Evolutionary conservation across 768 basidiomycete species (phyloP).

Genomic region (Kwoniella shandongensis): DNA sequence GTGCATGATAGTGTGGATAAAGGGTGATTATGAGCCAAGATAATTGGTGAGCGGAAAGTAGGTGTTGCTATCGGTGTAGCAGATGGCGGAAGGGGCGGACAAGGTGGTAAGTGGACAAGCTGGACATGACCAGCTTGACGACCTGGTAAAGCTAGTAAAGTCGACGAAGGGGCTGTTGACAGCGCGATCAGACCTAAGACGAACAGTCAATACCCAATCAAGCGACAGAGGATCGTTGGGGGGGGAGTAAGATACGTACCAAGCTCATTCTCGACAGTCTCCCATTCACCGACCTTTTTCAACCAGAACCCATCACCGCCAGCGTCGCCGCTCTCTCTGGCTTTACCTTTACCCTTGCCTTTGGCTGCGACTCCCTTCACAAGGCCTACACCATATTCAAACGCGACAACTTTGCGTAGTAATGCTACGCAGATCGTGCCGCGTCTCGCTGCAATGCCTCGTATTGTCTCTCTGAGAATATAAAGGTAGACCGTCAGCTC

Average conservation of each 20-base stretch:
- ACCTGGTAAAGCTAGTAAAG: conserved; percentile 52
- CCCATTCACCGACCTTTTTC: conserved; percentile 49
- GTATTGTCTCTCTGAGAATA: conserved; percentile 35
- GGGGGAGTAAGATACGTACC: conserved; percentile 25
- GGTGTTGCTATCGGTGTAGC: conserved; percentile 11
- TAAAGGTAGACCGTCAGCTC: not conserved
- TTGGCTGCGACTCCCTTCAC: not conserved
- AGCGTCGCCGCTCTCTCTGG: not conserved
- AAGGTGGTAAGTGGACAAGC: conserved; percentile 48
- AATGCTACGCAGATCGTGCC: conserved; percentile 41
- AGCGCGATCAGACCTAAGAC: conserved; percentile 50
- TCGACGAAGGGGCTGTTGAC: conserved; percentile 37
- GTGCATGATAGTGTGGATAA: conserved; percentile 46
- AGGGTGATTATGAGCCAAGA: conserved; percentile 51
- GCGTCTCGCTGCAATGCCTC: conserved; percentile 32
- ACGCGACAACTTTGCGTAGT: conserved; percentile 37
- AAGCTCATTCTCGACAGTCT: conserved; percentile 48
- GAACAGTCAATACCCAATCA: not conserved
- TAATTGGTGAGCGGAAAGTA: conserved; percentile 51
- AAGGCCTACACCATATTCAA: conserved; percentile 37
- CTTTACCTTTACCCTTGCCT: conserved; percentile 31
- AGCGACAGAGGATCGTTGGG: not conserved
- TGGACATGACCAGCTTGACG: conserved; percentile 54
- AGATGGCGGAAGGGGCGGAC: conserved; percentile 16
- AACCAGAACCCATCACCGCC: conserved; percentile 33